Percentiles rank a stretch among this genome's conserved stretches.
phyloP scores from a whole-genome alignment of 1,139 yeast species.

The Meyerozyma smithsonii region DNA sequence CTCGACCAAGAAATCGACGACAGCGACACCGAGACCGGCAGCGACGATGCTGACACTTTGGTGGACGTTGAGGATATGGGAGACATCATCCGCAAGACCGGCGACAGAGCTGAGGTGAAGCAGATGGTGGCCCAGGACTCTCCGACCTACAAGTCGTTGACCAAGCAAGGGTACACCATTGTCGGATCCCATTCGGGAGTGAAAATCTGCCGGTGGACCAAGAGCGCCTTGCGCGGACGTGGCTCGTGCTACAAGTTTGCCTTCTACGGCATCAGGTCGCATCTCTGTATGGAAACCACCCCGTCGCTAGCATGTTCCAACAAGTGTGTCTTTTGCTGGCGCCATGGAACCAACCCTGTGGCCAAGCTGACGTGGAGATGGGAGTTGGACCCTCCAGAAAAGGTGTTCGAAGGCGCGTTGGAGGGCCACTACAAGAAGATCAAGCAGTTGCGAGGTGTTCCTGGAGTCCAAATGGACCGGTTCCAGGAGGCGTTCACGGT shows the following conservation, averaged over 20 bases:
- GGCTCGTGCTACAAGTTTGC: slow-evolving; percentile 94
- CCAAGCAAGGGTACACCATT: slow-evolving; percentile 89
- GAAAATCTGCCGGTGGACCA: slow-evolving; percentile 94
- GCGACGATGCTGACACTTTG: slow-evolving; percentile 36
- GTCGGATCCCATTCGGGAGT: slow-evolving; percentile 96
- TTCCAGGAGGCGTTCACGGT: slow-evolving; percentile 88
- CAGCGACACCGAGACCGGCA: slow-evolving; percentile 43
- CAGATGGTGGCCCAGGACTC: slow-evolving; percentile 89
- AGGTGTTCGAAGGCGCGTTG: slow-evolving; percentile 77
- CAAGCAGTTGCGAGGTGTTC: slow-evolving; percentile 93
- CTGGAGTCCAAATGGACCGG: slow-evolving; percentile 86
- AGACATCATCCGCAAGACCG: slow-evolving; percentile 41
- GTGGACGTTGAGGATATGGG: slow-evolving; percentile 91
- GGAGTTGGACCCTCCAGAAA: slow-evolving; percentile 89
- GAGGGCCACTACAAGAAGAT: slow-evolving; percentile 87
- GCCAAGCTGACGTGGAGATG: slow-evolving; percentile 92
- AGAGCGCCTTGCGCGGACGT: slow-evolving; percentile 87
- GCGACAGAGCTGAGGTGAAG: slow-evolving; percentile 41
- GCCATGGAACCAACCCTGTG: slow-evolving; percentile 96
- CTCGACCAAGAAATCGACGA: slow-evolving; percentile 30
- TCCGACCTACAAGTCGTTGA: slow-evolving; percentile 82
- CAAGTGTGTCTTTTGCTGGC: slow-evolving; percentile 96
- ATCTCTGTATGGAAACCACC: slow-evolving; percentile 93
- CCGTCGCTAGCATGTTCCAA: slow-evolving; percentile 92
- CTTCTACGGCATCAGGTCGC: slow-evolving; percentile 84